Evolutionary conservation across 257 asterid species (phyloP).

Genomic region (Gentiana dahurica): DNA sequence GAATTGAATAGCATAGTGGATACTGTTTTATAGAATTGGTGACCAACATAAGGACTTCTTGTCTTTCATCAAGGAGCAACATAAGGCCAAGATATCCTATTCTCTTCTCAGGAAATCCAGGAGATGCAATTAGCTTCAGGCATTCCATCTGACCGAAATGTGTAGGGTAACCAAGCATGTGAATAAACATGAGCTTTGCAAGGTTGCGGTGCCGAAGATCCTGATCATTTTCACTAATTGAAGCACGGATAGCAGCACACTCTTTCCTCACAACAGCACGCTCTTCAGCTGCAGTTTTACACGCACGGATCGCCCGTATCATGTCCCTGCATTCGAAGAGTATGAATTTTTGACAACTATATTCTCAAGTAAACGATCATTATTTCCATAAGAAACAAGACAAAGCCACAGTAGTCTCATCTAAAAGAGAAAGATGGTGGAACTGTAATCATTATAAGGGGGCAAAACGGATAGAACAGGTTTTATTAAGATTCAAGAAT

Average conservation of each 20-base stretch:
- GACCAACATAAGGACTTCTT: constrained; percentile 97
- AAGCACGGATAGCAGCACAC: constrained; percentile 95
- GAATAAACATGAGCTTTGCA: constrained; percentile 98
- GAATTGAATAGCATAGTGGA: constrained; percentile 16
- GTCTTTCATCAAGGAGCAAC: constrained; percentile 99
- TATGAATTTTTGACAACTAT: constrained; percentile 1
- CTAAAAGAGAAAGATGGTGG: not conserved
- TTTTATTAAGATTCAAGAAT: too few relatives aligned
- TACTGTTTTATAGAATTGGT: constrained; percentile 98
- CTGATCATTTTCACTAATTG: constrained; percentile 85
- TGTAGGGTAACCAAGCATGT: constrained; percentile 99
- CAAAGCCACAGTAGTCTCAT: not conserved
- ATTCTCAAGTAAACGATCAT: constrained; percentile 1
- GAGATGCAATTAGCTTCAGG: constrained; percentile 83
- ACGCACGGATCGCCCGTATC: constrained; percentile 92
- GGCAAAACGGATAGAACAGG: too few relatives aligned
- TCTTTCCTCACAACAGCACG: constrained; percentile 96
- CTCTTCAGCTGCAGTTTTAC: constrained; percentile 99
- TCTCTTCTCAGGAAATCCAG: constrained; percentile 98
- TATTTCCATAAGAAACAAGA: not conserved
- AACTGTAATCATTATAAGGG: too few relatives aligned
- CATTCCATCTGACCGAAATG: constrained; percentile 99
- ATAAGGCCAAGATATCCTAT: constrained; percentile 97
- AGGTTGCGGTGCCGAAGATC: constrained; percentile 90
- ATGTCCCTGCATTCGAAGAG: constrained; percentile 70